Percentiles rank a stretch among this genome's conserved stretches.
These are phyloP conservation scores for Podila epigama DNA, from an alignment of 192 early-diverging fungal species.

Conservation along the genomic window DNA sequence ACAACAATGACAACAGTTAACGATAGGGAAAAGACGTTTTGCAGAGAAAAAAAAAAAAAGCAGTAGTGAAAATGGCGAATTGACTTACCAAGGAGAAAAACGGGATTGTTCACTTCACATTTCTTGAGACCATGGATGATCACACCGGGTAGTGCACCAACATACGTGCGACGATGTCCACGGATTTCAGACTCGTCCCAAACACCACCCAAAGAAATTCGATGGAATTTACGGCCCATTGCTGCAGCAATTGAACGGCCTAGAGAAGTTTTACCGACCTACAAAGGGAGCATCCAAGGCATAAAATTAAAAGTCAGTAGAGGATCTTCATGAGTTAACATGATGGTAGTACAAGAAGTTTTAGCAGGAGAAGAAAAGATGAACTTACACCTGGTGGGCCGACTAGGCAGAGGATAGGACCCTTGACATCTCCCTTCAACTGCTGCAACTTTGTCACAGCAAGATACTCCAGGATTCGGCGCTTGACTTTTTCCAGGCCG, in stretches of 20 bases:
- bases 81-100: constrained; percentile 72
- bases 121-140: constrained; percentile 78
- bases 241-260: constrained; percentile 83
- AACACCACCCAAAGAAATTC: constrained; percentile 84
- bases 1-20: too few species aligned
- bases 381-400: constrained; percentile 66
- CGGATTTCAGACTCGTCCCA: constrained; percentile 90
- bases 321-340: too few species aligned
- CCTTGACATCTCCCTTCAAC: constrained; percentile 72
- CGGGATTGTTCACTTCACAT: constrained; percentile 79
- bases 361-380: not conserved
- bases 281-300: constrained; percentile 43
- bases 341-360: not conserved
- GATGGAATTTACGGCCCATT: constrained; percentile 79
- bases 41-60: not conserved
- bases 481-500: constrained; percentile 83
- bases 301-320: not conserved
- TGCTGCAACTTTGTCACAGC: constrained; percentile 77
- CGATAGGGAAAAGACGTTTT: too few species aligned
- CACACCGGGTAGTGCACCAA: constrained; percentile 84
- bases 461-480: constrained; percentile 82
- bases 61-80: not conserved
- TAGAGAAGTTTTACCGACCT: constrained; percentile 85
- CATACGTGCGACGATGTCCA: constrained; percentile 88
- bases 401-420: constrained; percentile 79